Base-by-base conservation (phyloP, 2,329 filamentous ascomycete genomes). In the Xylariaceae sp. region DNA sequence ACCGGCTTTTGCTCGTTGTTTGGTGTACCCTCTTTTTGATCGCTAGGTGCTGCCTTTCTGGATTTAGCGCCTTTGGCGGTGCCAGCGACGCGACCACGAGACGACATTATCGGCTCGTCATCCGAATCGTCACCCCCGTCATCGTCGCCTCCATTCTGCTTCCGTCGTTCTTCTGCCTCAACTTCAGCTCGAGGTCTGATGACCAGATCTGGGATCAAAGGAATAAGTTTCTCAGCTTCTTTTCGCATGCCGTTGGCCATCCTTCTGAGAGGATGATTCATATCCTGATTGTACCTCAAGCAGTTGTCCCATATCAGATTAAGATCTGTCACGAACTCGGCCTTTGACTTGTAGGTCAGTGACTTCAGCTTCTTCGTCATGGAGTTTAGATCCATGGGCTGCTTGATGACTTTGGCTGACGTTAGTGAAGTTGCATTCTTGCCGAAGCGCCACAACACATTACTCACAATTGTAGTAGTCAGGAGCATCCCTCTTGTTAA, bases 271-370 rank as follows among this genome's bases (percentile, higher is more conserved):
- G 90, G 90, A 70, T 97, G 92, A 61, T 87, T 86, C 67, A 91
- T 88, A 64, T 95, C 92, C 65, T 90, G 89, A 73, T 99, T 99
- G 75, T 97, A 99, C 69, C 89, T 92, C 58, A 99, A 80, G 73
- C 94, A 99, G 71, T 99, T 99, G 58, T 92, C 85, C 94, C 94
- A 99, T 55, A 99, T 97, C 54, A 97, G 78, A 72, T 95, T 93
- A 8, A 99, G 80, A 72, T 99, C 94, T 37, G 89, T 84, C 30
- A 97, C 92, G 66, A 99, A 99, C 23, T 99, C 94, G 62, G 89
- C 85, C 77, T 99, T 99, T 51, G 89, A 92, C 72, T 90, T 92
- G 76, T 90, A 94, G 44, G 82, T 82, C 41, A 91, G 76, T 8
- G 82, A 81, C 72, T 93, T 93, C 57, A 99, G 84, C 77, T 97